Base-by-base conservation (phyloP, 2,329 filamentous ascomycete genomes). In the Fonsecaea monophora region DNA sequence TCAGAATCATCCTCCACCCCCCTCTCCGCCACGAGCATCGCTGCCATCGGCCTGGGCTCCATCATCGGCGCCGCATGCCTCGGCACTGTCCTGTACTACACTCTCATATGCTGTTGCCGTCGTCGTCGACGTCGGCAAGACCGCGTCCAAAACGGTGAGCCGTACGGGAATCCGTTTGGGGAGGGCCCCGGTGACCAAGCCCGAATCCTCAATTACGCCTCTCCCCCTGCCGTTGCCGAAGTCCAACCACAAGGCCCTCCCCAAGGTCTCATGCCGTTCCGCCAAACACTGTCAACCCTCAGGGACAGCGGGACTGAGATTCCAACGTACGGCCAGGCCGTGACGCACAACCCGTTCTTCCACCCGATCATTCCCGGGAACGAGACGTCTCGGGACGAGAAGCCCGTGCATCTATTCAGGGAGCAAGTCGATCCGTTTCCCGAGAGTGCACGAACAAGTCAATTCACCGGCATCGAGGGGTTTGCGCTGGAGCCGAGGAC, bases 111-210 rank as follows among this genome's bases (percentile, higher is more conserved):
- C 35, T 56, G 25, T n/a, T 56, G 32, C 53, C 35, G 53, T 9
- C 53, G 32, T 34, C 53, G 53, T 56, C 53, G 53, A 34, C 53
- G 53, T 56, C 53, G n/a, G 53, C 12, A 56, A 37, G 10, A 37
- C 9, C 3, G 13, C 25, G 15, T 25, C 32, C 32, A n/a, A n/a
- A 12, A 7, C 1, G n/a, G 53, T 34, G 53, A 56, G 25, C 25
- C 25, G 2, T 25, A 25, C 25, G 25, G 25, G 25, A 2, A 25
- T 25, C 25, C 25, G 25, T 25, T 25, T n/a, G 10, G 13, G 5
- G n/a, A 37, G 4, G 53, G 32, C 6, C 10, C 8, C 12, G 25
- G n/a, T 2, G 32, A 56, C 13, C 53, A 56, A 37, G 35, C 10
- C 25, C 53, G 15, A 56, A 37, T 56, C 25, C 34, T 12, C 12